phyloP scores from a whole-genome alignment of 805 yeast species.

The Metschnikowia shivogae region DNA sequence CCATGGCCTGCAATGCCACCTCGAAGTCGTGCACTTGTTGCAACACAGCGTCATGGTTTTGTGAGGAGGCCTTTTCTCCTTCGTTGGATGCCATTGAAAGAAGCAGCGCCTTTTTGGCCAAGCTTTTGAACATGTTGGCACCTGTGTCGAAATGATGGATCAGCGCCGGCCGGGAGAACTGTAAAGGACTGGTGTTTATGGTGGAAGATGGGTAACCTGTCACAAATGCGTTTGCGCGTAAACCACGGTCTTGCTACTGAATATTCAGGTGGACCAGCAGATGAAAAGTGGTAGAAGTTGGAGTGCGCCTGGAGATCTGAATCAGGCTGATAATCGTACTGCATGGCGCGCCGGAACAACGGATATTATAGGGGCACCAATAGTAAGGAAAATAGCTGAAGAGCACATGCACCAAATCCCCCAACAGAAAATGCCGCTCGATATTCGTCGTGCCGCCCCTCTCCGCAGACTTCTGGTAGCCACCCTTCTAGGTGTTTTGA shows the following conservation, averaged over 20 bases:
- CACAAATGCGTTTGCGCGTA: too few relatives aligned
- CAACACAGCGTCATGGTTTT: slow-evolving; percentile 32
- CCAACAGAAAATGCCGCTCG: too few relatives aligned
- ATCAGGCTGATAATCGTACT: slow-evolving; percentile 3
- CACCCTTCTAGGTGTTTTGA: too few relatives aligned
- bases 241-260: too few relatives aligned
- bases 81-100: slow-evolving; percentile 16
- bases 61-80: neutral
- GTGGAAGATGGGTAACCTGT: too few relatives aligned
- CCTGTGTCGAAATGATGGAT: too few relatives aligned
- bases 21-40: slow-evolving; percentile 60
- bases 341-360: slow-evolving; percentile 1
- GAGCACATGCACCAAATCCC: too few relatives aligned
- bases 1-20: slow-evolving; percentile 83
- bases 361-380: neutral
- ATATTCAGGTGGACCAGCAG: neutral
- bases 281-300: neutral
- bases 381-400: too few relatives aligned
- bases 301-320: slow-evolving; percentile 2
- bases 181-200: too few relatives aligned
- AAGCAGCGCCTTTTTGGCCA: slow-evolving; percentile 37
- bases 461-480: too few relatives aligned
- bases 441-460: too few relatives aligned
- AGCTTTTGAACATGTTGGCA: slow-evolving; percentile 33
- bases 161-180: too few relatives aligned